Conservation (phyloP, 1,139 yeast species). For the Protomyces lactucae-debilis region DNA sequence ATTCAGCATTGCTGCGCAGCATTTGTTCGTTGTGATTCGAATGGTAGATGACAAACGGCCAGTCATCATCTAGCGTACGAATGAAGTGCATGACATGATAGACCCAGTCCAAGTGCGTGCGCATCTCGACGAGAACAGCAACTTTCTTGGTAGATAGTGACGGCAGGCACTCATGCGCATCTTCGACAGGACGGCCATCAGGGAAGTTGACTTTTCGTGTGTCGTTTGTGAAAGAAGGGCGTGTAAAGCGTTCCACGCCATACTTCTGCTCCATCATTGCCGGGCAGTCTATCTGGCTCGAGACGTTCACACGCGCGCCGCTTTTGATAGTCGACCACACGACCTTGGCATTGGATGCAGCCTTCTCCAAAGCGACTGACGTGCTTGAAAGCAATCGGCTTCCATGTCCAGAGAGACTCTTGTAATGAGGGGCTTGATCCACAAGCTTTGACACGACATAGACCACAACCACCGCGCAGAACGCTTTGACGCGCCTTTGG, state of each 20-base stretch:
- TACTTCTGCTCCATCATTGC: background rate
- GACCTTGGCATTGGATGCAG: no score
- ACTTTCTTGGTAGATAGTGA: conserved; percentile 1
- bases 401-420: no score
- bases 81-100: conserved; percentile 9
- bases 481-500: background rate
- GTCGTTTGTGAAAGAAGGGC: background rate
- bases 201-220: background rate
- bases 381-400: no score
- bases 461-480: background rate
- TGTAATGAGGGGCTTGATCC: no score
- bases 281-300: background rate
- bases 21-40: conserved; percentile 4
- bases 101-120: conserved; percentile 1
- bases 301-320: no score
- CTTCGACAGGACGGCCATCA: background rate
- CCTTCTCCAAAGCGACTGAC: no score
- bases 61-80: conserved; percentile 5
- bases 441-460: background rate
- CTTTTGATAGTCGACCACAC: no score
- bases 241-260: background rate
- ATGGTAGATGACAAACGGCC: conserved; percentile 18
- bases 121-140: conserved; percentile 8
- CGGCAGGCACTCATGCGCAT: background rate
- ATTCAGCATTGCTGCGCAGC: background rate